Base-by-base conservation (phyloP, 768 basidiomycete genomes). In the Sutorius australiensis region DNA sequence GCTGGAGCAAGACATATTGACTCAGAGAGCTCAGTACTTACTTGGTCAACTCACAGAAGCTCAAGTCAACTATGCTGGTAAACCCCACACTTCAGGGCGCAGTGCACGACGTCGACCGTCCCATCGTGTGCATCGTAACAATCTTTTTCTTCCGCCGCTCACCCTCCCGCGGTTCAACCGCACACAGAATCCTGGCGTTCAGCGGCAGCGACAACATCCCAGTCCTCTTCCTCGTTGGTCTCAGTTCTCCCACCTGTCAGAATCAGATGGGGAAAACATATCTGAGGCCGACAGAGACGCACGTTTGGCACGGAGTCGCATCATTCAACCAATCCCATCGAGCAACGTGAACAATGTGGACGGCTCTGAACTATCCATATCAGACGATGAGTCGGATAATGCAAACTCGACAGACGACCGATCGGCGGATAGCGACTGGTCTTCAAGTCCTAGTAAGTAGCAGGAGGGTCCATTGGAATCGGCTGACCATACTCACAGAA, bases 331-430 rank as follows among this genome's bases (percentile, higher is more conserved):
- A 11, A 56, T 64, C 17, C 31, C 43, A 16, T 40, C 48, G 42
- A 27, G 34, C 24, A 41, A 51, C 28, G 39, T 50, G 42, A 27
- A 32, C 24, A 41, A 51, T 31, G 39, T 50, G 17, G 66, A 76
- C 24, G 78, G 79, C 7, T 80, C 77, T 17, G 72, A 84, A 44
- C 72, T 71, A 16, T 76, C 73, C 48, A 75, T 84, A 61, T 81
- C 80, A 9, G 86, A 82, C 46, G 89, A 91, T 57, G 90, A 92
- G 67, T 92, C 90, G 3, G 91, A 92, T 58, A 73, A 88, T 57
- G 83, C 81, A 21, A 86, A 86, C 61, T 63, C 87, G 45, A 86
- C 82, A 2, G 85, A 86, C 43, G 72, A 67, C 7, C 58, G 53
- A 43, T 69, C 72, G 10, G 70, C 61, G 17, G 69, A 67, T 16